Evolutionary conservation across 2,329 filamentous ascomycete species (phyloP), one percentile per base, ranked within the genome.

Genomic region (Tricladium varicosporioides): DNA sequence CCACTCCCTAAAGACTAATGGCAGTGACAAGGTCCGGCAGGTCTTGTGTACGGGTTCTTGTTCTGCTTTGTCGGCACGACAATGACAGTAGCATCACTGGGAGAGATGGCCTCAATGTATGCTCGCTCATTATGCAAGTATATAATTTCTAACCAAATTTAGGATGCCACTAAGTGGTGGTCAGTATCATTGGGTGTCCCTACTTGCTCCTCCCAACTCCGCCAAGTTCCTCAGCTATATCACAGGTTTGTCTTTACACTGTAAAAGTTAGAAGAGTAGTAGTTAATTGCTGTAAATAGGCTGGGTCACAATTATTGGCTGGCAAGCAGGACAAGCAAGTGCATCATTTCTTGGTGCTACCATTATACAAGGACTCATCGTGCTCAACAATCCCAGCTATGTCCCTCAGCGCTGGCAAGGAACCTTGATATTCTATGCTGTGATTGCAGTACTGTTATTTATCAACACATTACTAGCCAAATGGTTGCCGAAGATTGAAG

Each of bases 201-300:
- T 59, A 18, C 75, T 82, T 54, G 75, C 78, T 1, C 76, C 80
- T 0, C 69, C 66, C 1, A 68, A 69, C 40, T 71, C 73, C 51
- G 78, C 82, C 59, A 80, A 78, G 56, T 75, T 78, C 40, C 70
- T 84, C 1, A 81, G 79, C 57, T 85, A 84, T 61, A 66, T 80
- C 7, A 76, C 76, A 13, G 77, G 76, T 75, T 56, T 61, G 71
- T 5, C n/a, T n/a, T 40, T 10, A 11, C 10, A 40, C 10, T 40
- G 2, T 27, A 27, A 4, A 7, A 27, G 22, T 27, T 27, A 27
- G 22, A 27, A 27, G 11, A 13, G 11, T 2, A 4, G 11, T 40
- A n/a, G 11, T 40, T 40, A 11, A 40, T 11, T 10, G 9, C 36
- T 10, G 16, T 15, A 13, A 18, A 78, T 75, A 46, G 80, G 76